Evolutionary conservation across 352 stramenopile species (phyloP).

Genomic region (Blastocystis hominis): DNA sequence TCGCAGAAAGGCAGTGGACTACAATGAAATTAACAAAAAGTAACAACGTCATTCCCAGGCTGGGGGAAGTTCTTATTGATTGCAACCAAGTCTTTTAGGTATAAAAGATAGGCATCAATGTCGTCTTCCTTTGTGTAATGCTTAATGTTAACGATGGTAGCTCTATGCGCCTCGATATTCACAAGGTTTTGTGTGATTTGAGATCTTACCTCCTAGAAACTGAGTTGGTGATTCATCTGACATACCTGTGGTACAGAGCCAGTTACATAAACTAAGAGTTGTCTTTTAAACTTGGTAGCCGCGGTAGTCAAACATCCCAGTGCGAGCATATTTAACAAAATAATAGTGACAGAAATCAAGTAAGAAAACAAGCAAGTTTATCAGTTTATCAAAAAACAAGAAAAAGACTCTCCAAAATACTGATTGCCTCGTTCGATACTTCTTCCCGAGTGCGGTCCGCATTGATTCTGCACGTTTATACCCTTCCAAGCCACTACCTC

Average conservation of each 20-base stretch:
- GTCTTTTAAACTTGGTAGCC: neutral
- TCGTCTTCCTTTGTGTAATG: neutral
- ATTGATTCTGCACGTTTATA: neutral
- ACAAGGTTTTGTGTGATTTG: neutral
- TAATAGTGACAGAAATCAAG: too few relatives aligned
- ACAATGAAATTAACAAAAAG: neutral
- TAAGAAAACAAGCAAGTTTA: neutral
- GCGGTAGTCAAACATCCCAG: neutral
- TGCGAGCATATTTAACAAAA: neutral
- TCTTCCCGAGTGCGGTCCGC: constrained; percentile 34
- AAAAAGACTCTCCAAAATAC: neutral
- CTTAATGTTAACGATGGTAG: neutral
- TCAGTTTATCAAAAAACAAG: neutral
- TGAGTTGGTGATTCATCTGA: neutral
- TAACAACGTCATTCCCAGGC: neutral
- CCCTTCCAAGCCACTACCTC: neutral
- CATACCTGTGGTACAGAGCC: neutral
- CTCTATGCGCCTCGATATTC: neutral
- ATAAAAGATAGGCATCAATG: neutral
- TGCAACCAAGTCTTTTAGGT: neutral
- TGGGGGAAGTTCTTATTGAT: neutral
- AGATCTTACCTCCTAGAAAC: neutral
- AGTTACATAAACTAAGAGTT: neutral
- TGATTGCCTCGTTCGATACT: constrained; percentile 19
- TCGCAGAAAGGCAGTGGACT: neutral